These are phyloP conservation scores for Sporisorium graminicola DNA, from an alignment of 1,284 basidiomycete species.

Conservation along the genomic window DNA sequence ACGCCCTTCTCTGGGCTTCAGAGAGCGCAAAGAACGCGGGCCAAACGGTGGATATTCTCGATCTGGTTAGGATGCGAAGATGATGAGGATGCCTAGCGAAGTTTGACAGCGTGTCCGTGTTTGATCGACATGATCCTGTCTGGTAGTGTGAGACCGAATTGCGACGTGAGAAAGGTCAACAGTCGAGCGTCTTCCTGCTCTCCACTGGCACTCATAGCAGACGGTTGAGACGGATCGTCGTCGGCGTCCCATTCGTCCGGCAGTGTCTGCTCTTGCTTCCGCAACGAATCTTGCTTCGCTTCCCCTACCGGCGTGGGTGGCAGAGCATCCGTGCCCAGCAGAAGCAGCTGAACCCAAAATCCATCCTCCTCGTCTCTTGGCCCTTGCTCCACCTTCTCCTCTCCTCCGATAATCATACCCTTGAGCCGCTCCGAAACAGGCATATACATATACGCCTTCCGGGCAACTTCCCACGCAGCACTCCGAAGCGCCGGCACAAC, in stretches of 20 bases:
- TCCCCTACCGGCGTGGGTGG: background rate
- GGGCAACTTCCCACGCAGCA: conserved; percentile 29
- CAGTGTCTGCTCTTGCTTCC: background rate
- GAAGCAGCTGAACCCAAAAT: conserved; percentile 13
- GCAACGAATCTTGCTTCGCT: background rate
- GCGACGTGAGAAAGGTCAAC: conserved; percentile 14
- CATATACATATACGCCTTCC: conserved; percentile 38
- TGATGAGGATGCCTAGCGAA: conserved; percentile 6
- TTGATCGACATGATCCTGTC: conserved; percentile 13
- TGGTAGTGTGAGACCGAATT: conserved; percentile 5
- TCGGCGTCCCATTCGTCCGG: conserved; percentile 29
- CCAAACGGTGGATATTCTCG: too few species aligned
- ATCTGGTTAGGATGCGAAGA: too few species aligned
- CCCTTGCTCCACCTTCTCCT: background rate
- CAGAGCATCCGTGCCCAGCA: conserved; percentile 18
- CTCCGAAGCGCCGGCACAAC: conserved; percentile 14
- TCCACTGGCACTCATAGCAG: too few species aligned
- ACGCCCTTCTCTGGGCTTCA: too few species aligned
- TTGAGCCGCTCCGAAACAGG: conserved; percentile 12
- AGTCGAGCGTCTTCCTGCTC: conserved; percentile 10
- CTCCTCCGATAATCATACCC: background rate
- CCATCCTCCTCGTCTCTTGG: background rate
- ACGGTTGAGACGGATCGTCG: background rate
- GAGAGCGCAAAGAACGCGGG: too few species aligned
- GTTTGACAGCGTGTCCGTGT: conserved; percentile 22